phyloP scores from a whole-genome alignment of 2,329 filamentous ascomycete genomes.

The Pseudocercospora cruenta region DNA sequence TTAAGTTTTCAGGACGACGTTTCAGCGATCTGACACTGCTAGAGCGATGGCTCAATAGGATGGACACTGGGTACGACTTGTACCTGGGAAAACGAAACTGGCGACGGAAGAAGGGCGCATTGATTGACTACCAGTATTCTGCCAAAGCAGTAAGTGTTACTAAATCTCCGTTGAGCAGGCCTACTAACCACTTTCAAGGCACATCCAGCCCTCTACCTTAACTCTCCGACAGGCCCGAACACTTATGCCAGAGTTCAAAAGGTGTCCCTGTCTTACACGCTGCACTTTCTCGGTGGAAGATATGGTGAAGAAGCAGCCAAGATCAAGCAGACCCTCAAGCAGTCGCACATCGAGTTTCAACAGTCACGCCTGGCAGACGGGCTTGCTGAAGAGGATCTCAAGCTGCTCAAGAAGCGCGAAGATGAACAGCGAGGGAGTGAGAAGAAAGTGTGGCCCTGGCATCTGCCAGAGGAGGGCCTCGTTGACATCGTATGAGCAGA shows the following conservation, averaged over 20 bases:
- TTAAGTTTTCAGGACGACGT: background rate
- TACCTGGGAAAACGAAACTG: too few species aligned
- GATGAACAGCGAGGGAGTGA: background rate
- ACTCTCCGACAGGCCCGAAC: too few species aligned
- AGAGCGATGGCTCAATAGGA: background rate
- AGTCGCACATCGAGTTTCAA: background rate
- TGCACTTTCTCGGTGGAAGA: too few species aligned
- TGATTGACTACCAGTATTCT: background rate
- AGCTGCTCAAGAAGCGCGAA: background rate
- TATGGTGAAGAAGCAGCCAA: background rate
- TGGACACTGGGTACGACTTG: background rate
- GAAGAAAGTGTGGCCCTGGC: background rate
- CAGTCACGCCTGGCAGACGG: background rate
- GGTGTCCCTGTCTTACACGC: too few species aligned
- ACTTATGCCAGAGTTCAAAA: too few species aligned
- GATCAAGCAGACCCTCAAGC: background rate
- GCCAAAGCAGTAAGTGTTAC: background rate
- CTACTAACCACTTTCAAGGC: background rate
- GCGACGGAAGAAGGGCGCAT: background rate
- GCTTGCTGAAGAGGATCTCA: background rate
- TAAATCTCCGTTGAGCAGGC: too few species aligned
- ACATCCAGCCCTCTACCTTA: background rate
- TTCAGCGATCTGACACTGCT: background rate
- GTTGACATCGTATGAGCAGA: too few species aligned
- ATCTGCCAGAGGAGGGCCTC: background rate